A percentile compares a stretch with the other conserved stretches of the same genome.
Evolutionary conservation across 495 filamentous ascomycete species (phyloP).

Genomic region (Neurospora sp.): DNA sequence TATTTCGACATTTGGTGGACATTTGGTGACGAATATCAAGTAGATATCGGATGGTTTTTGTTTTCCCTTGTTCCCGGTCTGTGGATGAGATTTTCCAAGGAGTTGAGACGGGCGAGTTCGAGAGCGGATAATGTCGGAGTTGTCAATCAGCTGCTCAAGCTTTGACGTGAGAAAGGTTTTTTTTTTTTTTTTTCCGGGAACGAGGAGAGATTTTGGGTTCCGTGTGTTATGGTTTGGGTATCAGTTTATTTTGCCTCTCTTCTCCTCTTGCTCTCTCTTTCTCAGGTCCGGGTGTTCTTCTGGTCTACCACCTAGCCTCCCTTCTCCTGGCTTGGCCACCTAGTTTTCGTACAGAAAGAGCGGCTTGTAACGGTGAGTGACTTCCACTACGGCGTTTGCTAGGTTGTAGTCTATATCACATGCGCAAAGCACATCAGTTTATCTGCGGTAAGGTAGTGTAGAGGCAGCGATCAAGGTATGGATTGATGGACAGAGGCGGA

Average conservation of each 20-base stretch:
- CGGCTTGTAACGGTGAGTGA: constrained; percentile 73
- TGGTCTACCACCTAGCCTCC: no score
- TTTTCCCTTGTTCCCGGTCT: background rate
- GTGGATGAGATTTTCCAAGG: background rate
- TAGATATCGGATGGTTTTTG: background rate
- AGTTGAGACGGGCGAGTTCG: background rate
- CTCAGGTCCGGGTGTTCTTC: no score
- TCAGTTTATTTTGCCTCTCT: background rate
- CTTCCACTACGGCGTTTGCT: constrained; percentile 74
- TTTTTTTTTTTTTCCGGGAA: no score
- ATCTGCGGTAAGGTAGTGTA: background rate
- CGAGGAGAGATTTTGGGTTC: background rate
- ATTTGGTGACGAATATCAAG: background rate
- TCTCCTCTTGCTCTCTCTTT: background rate
- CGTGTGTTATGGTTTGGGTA: background rate
- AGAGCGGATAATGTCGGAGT: background rate
- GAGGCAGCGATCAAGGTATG: constrained; percentile 6
- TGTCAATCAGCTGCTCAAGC: no score
- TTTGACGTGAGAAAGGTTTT: no score
- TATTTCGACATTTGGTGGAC: background rate
- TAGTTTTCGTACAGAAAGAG: constrained; percentile 39
- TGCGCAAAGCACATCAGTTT: background rate
- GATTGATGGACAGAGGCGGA: background rate
- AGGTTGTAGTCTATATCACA: constrained; percentile 58
- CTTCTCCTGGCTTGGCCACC: constrained; percentile 6